Evolutionary conservation across 306 rosid species (phyloP).

Genomic region (Myrica gale): DNA sequence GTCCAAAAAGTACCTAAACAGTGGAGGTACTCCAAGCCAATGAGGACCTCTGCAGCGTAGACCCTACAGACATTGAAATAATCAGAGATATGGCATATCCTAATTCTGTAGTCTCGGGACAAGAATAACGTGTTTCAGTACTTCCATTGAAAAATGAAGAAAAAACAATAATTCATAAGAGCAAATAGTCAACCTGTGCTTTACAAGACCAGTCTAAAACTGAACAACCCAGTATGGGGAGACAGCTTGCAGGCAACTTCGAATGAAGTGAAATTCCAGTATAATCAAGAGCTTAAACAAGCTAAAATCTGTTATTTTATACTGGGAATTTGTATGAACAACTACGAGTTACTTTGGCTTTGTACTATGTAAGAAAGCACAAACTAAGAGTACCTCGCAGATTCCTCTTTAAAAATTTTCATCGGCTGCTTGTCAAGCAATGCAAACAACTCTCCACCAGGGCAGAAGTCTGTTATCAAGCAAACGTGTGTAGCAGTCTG

Average conservation of each 20-base stretch:
- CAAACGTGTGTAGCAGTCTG: slow-evolving; percentile 90
- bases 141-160: not conserved
- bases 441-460: slow-evolving; percentile 92
- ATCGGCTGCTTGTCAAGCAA: slow-evolving; percentile 90
- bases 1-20: slow-evolving; percentile 66
- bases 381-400: slow-evolving; percentile 61
- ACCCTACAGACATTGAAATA: slow-evolving; percentile 52
- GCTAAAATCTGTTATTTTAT: not conserved
- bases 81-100: not conserved
- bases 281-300: not conserved
- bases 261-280: not conserved
- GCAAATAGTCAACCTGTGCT: slow-evolving; percentile 7
- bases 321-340: slow-evolving; percentile 1
- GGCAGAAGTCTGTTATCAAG: slow-evolving; percentile 84
- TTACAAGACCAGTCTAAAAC: slow-evolving; percentile 1
- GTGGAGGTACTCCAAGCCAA: slow-evolving; percentile 92
- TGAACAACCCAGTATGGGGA: not conserved
- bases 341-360: not conserved
- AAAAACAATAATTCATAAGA: not conserved
- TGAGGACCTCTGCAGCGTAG: slow-evolving; percentile 88
- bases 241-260: slow-evolving; percentile 14
- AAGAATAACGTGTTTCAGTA: not conserved
- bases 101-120: not conserved
- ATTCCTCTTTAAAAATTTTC: slow-evolving; percentile 84
- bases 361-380: not conserved